These are phyloP conservation scores for Diutina ranongensis DNA, from an alignment of 1,139 yeast species.

Conservation along the genomic window DNA sequence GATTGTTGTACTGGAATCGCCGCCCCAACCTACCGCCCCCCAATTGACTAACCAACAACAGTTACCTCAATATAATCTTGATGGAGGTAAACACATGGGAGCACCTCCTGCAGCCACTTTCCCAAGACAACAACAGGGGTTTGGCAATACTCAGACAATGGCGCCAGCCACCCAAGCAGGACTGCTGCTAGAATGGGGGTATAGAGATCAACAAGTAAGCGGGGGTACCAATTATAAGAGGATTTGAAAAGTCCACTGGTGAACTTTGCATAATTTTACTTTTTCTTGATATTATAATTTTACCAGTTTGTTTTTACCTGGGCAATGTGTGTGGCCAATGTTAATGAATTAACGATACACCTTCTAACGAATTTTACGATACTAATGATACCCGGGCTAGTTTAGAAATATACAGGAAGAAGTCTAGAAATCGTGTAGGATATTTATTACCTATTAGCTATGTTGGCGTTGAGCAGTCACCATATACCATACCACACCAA, in stretches of 20 bases:
- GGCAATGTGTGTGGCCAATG: neutral
- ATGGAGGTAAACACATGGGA: neutral
- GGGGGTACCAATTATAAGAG: slow-evolving; percentile 4
- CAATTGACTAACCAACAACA: neutral
- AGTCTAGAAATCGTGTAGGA: neutral
- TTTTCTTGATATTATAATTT: neutral
- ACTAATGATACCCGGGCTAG: neutral
- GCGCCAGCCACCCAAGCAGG: neutral
- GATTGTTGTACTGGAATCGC: neutral
- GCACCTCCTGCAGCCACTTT: neutral
- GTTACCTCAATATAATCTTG: neutral
- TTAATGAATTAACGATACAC: neutral
- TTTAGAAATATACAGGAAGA: neutral
- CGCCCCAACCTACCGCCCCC: neutral
- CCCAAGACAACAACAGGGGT: slow-evolving; percentile 3
- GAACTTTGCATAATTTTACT: too few relatives aligned
- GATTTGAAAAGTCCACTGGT: too few relatives aligned
- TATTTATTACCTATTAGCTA: neutral
- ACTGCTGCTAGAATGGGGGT: neutral
- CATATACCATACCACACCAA: slow-evolving; percentile 34
- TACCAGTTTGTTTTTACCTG: neutral
- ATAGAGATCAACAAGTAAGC: slow-evolving; percentile 2
- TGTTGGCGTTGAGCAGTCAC: neutral
- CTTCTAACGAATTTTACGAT: neutral
- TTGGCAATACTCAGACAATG: neutral